Evolutionary conservation across 192 early-diverging fungal genomes (phyloP).

Genomic region (Coemansia nantahalensis): DNA sequence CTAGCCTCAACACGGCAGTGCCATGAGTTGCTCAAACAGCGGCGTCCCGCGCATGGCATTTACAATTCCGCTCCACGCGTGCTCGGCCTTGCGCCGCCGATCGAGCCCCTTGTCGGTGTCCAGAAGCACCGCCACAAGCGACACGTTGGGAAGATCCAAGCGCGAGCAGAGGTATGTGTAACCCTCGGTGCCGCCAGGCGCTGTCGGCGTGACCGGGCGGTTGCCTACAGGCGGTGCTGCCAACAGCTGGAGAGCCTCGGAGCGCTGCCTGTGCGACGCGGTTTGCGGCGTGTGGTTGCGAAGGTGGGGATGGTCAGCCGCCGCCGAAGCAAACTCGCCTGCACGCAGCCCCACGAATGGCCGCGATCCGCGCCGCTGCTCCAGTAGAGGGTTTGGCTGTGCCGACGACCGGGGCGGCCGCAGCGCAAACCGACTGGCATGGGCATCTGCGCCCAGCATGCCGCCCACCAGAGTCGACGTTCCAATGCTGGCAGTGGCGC

Average conservation of each 20-base stretch:
- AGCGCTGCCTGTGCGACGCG: constrained; percentile 2
- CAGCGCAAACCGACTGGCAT: constrained; percentile 3
- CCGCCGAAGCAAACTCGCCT: constrained; percentile 10
- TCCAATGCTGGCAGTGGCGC: constrained; percentile 8
- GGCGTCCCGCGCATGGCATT: constrained; percentile 38
- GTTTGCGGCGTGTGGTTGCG: constrained; percentile 11
- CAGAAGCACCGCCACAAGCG: constrained; percentile 35
- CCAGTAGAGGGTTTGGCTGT: background rate
- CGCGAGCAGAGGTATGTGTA: constrained; percentile 51
- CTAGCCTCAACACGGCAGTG: constrained; percentile 6
- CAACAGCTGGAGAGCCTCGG: constrained; percentile 4
- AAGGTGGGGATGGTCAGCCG: constrained; percentile 8
- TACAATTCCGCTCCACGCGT: constrained; percentile 44
- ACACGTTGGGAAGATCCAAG: constrained; percentile 35
- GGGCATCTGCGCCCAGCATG: background rate
- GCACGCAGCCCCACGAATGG: constrained; percentile 6
- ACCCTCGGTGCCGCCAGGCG: constrained; percentile 24
- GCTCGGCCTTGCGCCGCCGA: constrained; percentile 43
- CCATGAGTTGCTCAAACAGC: constrained; percentile 34
- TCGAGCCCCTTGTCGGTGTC: constrained; percentile 39
- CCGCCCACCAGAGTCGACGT: background rate
- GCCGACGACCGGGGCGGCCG: constrained; percentile 2
- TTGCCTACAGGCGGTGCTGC: background rate
- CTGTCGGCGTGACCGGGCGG: constrained; percentile 5
- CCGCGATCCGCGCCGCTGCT: constrained; percentile 3